Conservation (phyloP, 2,329 filamentous ascomycete genomes). For the Xylaria hypoxylon region DNA sequence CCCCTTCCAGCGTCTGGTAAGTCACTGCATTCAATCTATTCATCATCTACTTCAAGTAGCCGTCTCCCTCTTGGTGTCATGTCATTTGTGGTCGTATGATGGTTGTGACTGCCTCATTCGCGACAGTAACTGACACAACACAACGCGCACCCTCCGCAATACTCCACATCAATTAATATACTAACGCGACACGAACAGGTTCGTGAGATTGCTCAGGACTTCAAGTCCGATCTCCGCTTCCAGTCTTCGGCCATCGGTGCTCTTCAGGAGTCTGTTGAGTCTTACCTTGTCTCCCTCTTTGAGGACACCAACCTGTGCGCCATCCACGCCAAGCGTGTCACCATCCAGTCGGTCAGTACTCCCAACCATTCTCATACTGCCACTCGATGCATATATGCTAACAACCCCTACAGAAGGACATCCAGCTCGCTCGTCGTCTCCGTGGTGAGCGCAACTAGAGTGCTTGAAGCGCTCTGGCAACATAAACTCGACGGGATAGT, state of each 20-base stretch:
- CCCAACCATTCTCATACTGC: not conserved
- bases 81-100: not conserved
- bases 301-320: conserved; percentile 99
- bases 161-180: not conserved
- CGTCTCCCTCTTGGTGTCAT: conserved; percentile 7
- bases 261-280: conserved; percentile 98
- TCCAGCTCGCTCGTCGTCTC: conserved; percentile 94
- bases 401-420: conserved; percentile 77
- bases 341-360: conserved; percentile 78
- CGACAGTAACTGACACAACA: not conserved
- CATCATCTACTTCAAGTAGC: not conserved
- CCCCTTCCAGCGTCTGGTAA: conserved; percentile 93
- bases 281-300: conserved; percentile 97
- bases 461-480: conserved; percentile 37
- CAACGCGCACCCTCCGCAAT: conserved; percentile 21
- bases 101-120: not conserved
- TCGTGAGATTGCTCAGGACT: conserved; percentile 95
- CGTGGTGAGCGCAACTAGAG: conserved; percentile 90
- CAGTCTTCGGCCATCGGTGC: conserved; percentile 98
- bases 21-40: conserved; percentile 41
- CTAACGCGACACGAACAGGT: conserved; percentile 61
- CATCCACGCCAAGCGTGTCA: conserved; percentile 99
- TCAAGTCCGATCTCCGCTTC: conserved; percentile 96
- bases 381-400: conserved; percentile 45
- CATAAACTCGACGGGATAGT: conserved; percentile 41